A percentile compares a stretch with the other conserved stretches of the same genome.
These are phyloP conservation scores for Capsicum pubescens DNA, from an alignment of 257 asterid species.

Conservation along the genomic window DNA sequence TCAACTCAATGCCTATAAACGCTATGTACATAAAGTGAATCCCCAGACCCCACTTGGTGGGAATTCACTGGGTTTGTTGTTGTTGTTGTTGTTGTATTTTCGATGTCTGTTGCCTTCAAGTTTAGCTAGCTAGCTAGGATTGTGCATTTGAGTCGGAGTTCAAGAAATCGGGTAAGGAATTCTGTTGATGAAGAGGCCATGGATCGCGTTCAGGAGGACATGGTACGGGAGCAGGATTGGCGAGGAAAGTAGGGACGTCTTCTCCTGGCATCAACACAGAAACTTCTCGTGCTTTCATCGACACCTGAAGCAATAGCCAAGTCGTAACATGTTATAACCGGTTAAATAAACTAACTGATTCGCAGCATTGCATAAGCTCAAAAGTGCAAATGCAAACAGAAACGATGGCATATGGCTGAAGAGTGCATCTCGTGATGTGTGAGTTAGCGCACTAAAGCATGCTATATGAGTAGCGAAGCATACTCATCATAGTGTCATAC, in stretches of 20 bases:
- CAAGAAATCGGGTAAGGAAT: conserved; percentile 22
- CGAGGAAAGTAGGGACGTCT: conserved; percentile 74
- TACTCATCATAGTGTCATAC: neutral
- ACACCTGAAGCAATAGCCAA: conserved; percentile 43
- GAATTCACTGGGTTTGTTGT: no score
- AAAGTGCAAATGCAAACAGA: no score
- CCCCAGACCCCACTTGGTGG: no score
- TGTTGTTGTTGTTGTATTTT: no score
- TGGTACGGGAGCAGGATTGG: conserved; percentile 85
- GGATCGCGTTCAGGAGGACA: conserved; percentile 70
- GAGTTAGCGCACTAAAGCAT: neutral
- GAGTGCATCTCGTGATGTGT: neutral
- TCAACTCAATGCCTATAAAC: neutral
- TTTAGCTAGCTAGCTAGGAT: conserved; percentile 23
- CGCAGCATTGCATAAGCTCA: no score
- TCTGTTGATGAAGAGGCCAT: conserved; percentile 62
- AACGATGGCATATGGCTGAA: neutral
- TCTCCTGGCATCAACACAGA: conserved; percentile 94
- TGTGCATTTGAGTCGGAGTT: conserved; percentile 33
- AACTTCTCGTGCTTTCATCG: conserved; percentile 66
- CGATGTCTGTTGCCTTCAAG: no score
- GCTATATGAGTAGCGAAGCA: neutral
- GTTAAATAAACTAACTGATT: no score
- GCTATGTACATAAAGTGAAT: neutral
- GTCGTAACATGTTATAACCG: neutral